Conservation (phyloP, 2,329 filamentous ascomycete genomes). For the Pseudogymnoascus sp. region DNA sequence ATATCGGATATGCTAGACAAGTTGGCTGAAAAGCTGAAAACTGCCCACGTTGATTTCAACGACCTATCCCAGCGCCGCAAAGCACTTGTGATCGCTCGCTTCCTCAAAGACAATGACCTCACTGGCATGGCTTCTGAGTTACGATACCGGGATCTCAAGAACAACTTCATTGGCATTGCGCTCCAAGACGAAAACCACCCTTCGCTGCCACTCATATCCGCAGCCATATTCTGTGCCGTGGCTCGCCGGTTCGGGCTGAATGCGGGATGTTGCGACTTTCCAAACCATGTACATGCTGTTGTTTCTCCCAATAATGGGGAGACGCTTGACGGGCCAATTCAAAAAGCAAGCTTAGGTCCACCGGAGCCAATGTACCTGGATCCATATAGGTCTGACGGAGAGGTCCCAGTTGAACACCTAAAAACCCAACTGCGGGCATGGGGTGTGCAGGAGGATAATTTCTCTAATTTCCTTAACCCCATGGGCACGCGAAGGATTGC, state of each 20-base stretch:
- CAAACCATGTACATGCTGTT: slow-evolving; percentile 77
- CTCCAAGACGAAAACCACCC: slow-evolving; percentile 66
- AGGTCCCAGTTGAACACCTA: slow-evolving; percentile 56
- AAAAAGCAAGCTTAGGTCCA: slow-evolving; percentile 32
- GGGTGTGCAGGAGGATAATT: slow-evolving; percentile 36
- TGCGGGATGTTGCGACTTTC: slow-evolving; percentile 73
- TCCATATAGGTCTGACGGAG: slow-evolving; percentile 64
- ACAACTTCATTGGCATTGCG: slow-evolving; percentile 81
- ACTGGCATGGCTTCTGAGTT: slow-evolving; percentile 58
- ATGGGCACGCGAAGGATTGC: slow-evolving; percentile 62
- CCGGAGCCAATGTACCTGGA: slow-evolving; percentile 70
- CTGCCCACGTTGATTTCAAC: slow-evolving; percentile 45
- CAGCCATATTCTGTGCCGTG: slow-evolving; percentile 76
- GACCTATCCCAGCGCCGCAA: slow-evolving; percentile 56
- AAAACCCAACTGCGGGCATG: slow-evolving; percentile 47
- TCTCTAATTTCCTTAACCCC: slow-evolving; percentile 52
- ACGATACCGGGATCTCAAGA: slow-evolving; percentile 72
- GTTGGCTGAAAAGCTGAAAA: slow-evolving; percentile 50
- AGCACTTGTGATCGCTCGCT: slow-evolving; percentile 61
- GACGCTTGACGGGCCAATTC: slow-evolving; percentile 49
- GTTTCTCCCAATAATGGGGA: slow-evolving; percentile 55
- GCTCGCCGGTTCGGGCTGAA: slow-evolving; percentile 67
- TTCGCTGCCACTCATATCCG: slow-evolving; percentile 79
- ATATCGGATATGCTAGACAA: slow-evolving; percentile 58
- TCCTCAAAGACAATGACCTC: slow-evolving; percentile 61